Evolutionary conservation across 768 basidiomycete genomes (phyloP).

Genomic region (Suillus cothurnatus): DNA sequence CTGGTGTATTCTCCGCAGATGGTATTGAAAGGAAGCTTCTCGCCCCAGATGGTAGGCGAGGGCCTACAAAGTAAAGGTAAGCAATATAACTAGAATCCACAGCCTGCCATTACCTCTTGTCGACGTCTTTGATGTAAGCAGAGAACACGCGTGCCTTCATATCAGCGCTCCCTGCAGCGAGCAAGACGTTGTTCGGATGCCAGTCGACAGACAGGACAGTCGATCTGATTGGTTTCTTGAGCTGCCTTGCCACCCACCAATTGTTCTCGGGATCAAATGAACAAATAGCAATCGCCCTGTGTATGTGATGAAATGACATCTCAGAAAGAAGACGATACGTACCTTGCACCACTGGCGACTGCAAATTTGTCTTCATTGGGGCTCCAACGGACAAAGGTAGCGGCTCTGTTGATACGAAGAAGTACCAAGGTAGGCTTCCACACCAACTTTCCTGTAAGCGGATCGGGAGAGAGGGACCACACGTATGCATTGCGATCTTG

Average conservation of each 20-base stretch:
- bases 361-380: constrained; percentile 99
- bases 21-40: constrained; percentile 96
- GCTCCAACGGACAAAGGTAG: constrained; percentile 95
- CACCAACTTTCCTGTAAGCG: constrained; percentile 63
- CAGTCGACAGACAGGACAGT: constrained; percentile 95
- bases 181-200: constrained; percentile 98
- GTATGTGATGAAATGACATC: constrained; percentile 1
- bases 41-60: constrained; percentile 92
- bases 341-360: constrained; percentile 96
- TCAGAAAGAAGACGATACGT: constrained; percentile 15
- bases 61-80: constrained; percentile 54
- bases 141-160: constrained; percentile 98
- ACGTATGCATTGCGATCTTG: constrained; percentile 99
- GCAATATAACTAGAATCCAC: background rate
- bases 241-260: constrained; percentile 97
- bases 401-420: constrained; percentile 92
- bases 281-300: constrained; percentile 91
- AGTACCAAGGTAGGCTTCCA: constrained; percentile 99
- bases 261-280: constrained; percentile 97
- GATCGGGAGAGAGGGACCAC: constrained; percentile 84
- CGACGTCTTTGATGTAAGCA: constrained; percentile 98
- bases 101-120: constrained; percentile 66
- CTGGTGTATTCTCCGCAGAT: constrained; percentile 92
- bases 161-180: constrained; percentile 96
- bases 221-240: constrained; percentile 97